Conservation (phyloP, 345 rosid species). For the Noccaea caerulescens region DNA sequence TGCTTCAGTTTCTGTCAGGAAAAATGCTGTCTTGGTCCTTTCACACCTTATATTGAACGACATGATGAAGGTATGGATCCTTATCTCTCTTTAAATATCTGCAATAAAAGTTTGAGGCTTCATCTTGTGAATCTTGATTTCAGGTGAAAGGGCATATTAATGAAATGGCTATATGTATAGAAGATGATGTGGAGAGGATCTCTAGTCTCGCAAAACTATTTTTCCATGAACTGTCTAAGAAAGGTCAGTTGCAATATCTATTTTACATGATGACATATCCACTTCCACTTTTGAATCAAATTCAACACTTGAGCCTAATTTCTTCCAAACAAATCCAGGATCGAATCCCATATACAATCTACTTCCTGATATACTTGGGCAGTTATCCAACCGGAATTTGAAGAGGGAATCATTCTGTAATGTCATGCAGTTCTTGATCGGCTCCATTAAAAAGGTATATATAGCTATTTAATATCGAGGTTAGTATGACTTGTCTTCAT, state of each 20-base stretch:
- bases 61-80: conserved; percentile 89
- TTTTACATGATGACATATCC: conserved; percentile 19
- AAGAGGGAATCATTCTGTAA: conserved; percentile 81
- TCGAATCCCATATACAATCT: conserved; percentile 94
- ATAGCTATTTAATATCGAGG: conserved; percentile 19
- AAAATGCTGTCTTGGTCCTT: conserved; percentile 97
- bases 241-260: conserved; percentile 56
- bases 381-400: conserved; percentile 72
- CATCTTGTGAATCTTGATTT: conserved; percentile 43
- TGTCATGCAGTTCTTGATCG: conserved; percentile 95
- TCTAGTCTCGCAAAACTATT: conserved; percentile 90
- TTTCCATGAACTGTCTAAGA: conserved; percentile 91
- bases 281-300: conserved; percentile 20
- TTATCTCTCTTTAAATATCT: conserved; percentile 9
- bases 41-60: conserved; percentile 98
- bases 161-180: conserved; percentile 89
- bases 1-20: conserved; percentile 80
- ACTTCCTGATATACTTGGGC: conserved; percentile 93
- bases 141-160: conserved; percentile 95
- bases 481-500: conserved; percentile 31
- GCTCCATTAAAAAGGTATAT: conserved; percentile 88
- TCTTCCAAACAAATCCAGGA: conserved; percentile 57
- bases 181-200: conserved; percentile 88
- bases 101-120: conserved; percentile 30
- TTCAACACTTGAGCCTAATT: conserved; percentile 27